Evolutionary conservation across 345 rosid genomes (phyloP).

Genomic region (Turritis glabra): DNA sequence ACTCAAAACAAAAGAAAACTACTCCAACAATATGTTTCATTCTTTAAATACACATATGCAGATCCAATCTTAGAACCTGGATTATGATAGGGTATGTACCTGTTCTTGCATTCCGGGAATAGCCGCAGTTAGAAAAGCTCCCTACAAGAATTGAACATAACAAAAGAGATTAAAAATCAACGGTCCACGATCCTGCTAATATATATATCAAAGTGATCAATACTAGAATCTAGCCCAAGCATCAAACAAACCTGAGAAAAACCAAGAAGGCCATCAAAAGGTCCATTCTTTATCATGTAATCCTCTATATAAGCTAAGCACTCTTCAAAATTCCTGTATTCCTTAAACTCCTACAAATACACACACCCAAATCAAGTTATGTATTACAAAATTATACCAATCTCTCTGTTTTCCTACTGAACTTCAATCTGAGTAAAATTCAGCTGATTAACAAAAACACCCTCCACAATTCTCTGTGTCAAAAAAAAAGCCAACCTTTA

Average conservation of each 20-base stretch:
- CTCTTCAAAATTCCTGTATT: conserved; percentile 47
- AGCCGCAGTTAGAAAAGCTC: conserved; percentile 35
- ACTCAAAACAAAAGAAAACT: not conserved
- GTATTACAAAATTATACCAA: not conserved
- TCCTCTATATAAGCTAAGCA: conserved; percentile 45
- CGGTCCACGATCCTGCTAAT: not conserved
- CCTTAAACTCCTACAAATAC: conserved; percentile 35
- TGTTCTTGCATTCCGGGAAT: conserved; percentile 39
- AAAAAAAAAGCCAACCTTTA: not conserved
- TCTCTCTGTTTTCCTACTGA: not conserved
- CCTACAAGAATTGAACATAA: conserved; percentile 15
- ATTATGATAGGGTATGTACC: conserved; percentile 18
- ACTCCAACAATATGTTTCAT: too few relatives aligned
- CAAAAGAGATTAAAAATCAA: not conserved
- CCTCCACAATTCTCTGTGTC: not conserved
- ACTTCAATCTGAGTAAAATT: not conserved
- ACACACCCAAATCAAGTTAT: not conserved
- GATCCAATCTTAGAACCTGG: not conserved
- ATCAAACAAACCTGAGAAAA: conserved; percentile 47
- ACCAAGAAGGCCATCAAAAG: conserved; percentile 55
- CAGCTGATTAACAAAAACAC: not conserved
- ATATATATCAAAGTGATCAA: not conserved
- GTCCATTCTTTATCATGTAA: conserved; percentile 48
- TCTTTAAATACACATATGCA: not conserved
- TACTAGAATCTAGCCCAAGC: not conserved